Base-by-base conservation (phyloP, 1,139 yeast species). In the Pichia kudriavzevii region DNA sequence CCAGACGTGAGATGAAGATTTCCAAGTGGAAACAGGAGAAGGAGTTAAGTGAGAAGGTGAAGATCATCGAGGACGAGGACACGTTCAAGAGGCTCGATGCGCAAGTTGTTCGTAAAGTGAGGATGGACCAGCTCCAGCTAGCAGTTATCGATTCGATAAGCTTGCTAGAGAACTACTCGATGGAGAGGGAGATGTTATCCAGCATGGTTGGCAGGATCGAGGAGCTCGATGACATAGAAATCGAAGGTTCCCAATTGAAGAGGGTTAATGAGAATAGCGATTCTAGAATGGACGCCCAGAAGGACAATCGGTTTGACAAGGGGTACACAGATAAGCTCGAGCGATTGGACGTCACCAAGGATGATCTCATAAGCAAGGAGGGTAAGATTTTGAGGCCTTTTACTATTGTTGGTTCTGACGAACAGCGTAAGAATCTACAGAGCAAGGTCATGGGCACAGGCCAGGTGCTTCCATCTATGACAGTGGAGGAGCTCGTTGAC, bases 381-480 rank as follows among this genome's bases (percentile, higher is more conserved):
- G 96, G 96, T 4, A 81, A 78, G 55, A 79, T 87, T 2, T 59
- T 84, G 26, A 72, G 82, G 45, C 97, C 96, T 7, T 91, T 91
- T 56, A 83, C 93, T 0, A 70, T 91, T 21, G 75, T 85, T 6
- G 64, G 34, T 9, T 36, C 42, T 2, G 32, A 42, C 21, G 35
- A 38, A 17, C 32, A 47, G 11, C 67, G 82, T 36, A 72, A 76
- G 18, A 72, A 77, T 30, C 49, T 84, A 16, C 66, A 69, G 39
- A 61, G 66, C 19, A 74, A 77, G 47, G 95, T 88, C 0, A 77
- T 74, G 52, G 96, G 97, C 1, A 84, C 94, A 2, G 98, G 97
- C 1, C 97, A 91, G 58, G 77, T 72, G 24, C 65, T 91, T 26
- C 99, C 99, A 1, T 84, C 96, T 0, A 85, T 93, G 94, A 67